Base-by-base conservation (phyloP, 2,329 filamentous ascomycete genomes). In the Xylariales sp. region DNA sequence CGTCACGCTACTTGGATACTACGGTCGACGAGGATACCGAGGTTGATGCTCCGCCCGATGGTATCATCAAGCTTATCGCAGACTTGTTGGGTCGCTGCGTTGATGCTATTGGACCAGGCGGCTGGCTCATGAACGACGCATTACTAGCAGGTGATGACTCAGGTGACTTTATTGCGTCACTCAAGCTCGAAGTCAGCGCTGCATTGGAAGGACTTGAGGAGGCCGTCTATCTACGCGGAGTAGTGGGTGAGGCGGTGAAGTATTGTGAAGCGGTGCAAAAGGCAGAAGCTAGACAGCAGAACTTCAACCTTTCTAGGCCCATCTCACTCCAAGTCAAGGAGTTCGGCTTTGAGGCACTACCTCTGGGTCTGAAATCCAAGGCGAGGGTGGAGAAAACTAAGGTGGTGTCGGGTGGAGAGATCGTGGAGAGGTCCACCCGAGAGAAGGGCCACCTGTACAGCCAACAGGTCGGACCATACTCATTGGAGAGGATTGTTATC, bases 401-500 rank as follows among this genome's bases (percentile, higher is more conserved):
- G 74, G 66, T 85, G 48, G 68, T 81, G 49, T 69, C 74, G 32
- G 81, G 80, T 40, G 87, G 88, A 14, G 84, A 88, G 65, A 67
- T 88, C 28, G 72, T 81, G 45, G 67, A 76, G 57, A 77, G 87
- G 49, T 88, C 73, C 50, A 70, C 67, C 50, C 72, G 88, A 60
- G 85, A 95, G 65, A 81, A 83, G 41, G 87, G 85, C 14, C 79
- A 85, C 61, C 64, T 94, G 59, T 78, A 85, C 55, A 88, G 85
- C 56, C 85, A 86, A 65, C 83, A 82, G 57, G 83, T 90, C 44
- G 85, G 85, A 40, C 79, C 83, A 48, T 95, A 96, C 65, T 88
- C 85, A 32, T 74, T 91, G 48, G 88, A 95, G 66, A 78, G 80
- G 62, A 81, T 95, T 50, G 62, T 74, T 37, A 67, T 88, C 52